phyloP scores from a whole-genome alignment of 306 rosid species.

The Malus sieversii region DNA sequence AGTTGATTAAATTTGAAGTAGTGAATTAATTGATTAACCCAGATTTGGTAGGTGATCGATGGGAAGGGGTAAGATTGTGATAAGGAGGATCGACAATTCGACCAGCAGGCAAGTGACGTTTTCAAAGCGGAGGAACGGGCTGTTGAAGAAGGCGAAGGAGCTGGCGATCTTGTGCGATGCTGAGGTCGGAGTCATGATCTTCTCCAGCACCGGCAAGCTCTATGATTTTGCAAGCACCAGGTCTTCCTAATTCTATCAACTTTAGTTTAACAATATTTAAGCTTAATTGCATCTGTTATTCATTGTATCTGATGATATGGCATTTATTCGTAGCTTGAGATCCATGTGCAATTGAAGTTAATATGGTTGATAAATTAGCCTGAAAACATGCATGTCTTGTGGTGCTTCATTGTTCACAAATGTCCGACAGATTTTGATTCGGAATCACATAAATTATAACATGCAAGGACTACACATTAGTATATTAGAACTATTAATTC shows the following conservation, averaged over 20 bases:
- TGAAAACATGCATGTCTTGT: not conserved
- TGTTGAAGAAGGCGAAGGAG: slow-evolving; percentile 90
- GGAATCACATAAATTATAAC: not conserved
- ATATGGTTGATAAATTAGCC: not conserved
- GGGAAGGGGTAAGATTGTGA: slow-evolving; percentile 97
- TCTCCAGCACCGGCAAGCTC: slow-evolving; percentile 88
- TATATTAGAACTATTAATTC: not conserved
- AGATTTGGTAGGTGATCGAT: slow-evolving; percentile 15
- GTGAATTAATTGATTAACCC: not conserved
- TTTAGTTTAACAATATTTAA: not conserved
- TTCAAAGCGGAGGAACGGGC: slow-evolving; percentile 75
- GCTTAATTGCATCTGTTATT: not conserved
- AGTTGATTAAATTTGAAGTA: not conserved
- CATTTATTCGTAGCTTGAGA: not conserved
- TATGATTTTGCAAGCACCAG: slow-evolving; percentile 78
- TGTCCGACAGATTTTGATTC: not conserved
- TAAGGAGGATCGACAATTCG: slow-evolving; percentile 90
- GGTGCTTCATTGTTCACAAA: not conserved
- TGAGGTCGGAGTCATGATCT: slow-evolving; percentile 80
- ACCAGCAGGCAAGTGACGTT: slow-evolving; percentile 90
- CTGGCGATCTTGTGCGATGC: slow-evolving; percentile 89
- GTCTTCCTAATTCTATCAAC: slow-evolving; percentile 21
- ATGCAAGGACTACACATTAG: not conserved
- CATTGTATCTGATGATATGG: not conserved
- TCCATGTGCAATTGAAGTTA: not conserved